Evolutionary conservation across 2,329 filamentous ascomycete genomes (phyloP).

Genomic region (Sclerotinia minor): DNA sequence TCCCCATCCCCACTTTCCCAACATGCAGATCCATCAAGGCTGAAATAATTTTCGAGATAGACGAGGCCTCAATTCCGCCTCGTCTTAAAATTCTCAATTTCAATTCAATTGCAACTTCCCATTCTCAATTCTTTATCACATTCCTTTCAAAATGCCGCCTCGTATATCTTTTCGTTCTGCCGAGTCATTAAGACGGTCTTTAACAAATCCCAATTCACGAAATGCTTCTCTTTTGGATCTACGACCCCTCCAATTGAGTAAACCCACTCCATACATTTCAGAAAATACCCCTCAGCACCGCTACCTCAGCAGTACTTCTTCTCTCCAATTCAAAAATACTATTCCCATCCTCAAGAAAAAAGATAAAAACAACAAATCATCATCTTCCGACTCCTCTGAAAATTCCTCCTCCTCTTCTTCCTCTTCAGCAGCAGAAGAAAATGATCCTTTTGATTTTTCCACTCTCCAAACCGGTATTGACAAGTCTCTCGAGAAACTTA

Average conservation of each 20-base stretch:
- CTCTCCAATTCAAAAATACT: slow-evolving; percentile 27
- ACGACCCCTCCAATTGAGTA: not conserved
- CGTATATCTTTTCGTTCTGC: not conserved
- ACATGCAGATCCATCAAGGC: slow-evolving; percentile 24
- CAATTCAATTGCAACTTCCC: not conserved
- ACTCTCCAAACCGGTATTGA: slow-evolving; percentile 57
- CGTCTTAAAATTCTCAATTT: slow-evolving; percentile 24
- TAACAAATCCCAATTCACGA: not conserved
- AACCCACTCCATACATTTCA: not conserved
- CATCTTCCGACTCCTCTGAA: slow-evolving; percentile 18
- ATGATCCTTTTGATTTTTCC: slow-evolving; percentile 62
- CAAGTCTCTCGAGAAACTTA: slow-evolving; percentile 55
- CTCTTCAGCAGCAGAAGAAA: slow-evolving; percentile 25
- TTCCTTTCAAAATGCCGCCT: slow-evolving; percentile 3
- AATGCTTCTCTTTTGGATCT: not conserved
- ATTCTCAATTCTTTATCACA: not conserved
- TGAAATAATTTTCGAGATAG: slow-evolving; percentile 18
- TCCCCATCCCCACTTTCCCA: not conserved
- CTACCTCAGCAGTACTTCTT: slow-evolving; percentile 8
- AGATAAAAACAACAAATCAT: slow-evolving; percentile 27
- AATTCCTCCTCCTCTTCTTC: slow-evolving; percentile 2
- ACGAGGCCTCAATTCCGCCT: slow-evolving; percentile 28
- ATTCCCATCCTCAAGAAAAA: slow-evolving; percentile 36
- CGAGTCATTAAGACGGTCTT: not conserved
- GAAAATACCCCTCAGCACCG: slow-evolving; percentile 4